phyloP scores from a whole-genome alignment of 2,329 filamentous ascomycete species.

The Fusarium duplospermum region DNA sequence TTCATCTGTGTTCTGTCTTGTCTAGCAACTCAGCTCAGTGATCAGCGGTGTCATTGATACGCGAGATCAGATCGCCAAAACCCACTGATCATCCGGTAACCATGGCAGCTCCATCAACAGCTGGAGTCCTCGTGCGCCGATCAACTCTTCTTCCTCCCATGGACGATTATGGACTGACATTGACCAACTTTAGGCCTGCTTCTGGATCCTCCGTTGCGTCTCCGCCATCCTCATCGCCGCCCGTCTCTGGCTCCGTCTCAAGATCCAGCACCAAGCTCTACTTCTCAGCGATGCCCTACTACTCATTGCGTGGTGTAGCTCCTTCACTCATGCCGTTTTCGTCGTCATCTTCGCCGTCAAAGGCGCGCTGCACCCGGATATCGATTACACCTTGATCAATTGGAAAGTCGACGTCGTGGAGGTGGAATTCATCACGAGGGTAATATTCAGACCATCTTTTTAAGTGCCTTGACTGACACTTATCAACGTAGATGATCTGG shows the following conservation, averaged over 20 bases:
- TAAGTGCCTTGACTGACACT: not conserved
- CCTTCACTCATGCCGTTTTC: conserved; percentile 6
- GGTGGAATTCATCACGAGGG: not conserved
- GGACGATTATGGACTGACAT: not conserved
- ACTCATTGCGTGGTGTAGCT: conserved; percentile 17
- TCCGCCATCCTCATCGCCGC: conserved; percentile 15
- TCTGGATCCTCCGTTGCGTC: not conserved
- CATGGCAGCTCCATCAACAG: not conserved
- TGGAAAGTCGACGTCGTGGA: conserved; percentile 12
- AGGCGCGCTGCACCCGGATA: conserved; percentile 5
- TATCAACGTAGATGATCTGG: conserved; percentile 21
- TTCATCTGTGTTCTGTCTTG: not conserved
- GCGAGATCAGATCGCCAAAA: not conserved
- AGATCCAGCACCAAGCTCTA: conserved; percentile 26
- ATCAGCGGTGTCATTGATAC: not conserved
- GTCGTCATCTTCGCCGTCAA: conserved; percentile 8
- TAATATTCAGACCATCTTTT: not conserved
- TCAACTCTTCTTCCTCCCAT: not conserved
- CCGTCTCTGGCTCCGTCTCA: conserved; percentile 26
- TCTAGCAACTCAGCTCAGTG: not conserved
- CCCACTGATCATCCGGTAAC: not conserved
- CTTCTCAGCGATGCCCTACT: conserved; percentile 16
- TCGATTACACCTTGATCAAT: conserved; percentile 28
- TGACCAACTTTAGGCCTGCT: not conserved
- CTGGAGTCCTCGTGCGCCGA: not conserved